Base-by-base conservation (phyloP, 345 rosid genomes). In the Populus davidiana region DNA sequence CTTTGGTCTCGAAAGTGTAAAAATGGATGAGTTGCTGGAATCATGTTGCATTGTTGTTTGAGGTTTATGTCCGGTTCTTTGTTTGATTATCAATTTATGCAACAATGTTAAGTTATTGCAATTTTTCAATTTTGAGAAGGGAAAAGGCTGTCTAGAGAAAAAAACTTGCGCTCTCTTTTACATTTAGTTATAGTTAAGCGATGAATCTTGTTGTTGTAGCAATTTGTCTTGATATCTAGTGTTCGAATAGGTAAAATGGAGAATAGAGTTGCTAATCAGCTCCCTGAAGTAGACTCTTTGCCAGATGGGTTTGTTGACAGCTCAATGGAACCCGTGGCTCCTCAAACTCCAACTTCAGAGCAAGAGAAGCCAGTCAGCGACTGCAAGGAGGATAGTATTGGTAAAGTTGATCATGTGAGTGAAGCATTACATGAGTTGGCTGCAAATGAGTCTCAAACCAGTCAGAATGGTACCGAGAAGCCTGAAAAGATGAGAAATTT, bases 241-340 rank as follows among this genome's bases (percentile, higher is more conserved):
- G 50, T 44, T 44, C 50, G 72, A 77, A 67, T 78, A 83, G 83
- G 76, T 74, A 56, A 69, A 79, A 93, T 93, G 98, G 94, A 90
- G 85, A 87, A 81, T 73, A 75, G 82, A 50, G 87, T 76, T 50
- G 87, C 90, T 71, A 87, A 86, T 83, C 88, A 88, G 84, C 97
- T 95, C 64, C 99, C 99, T 36, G 97, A 92, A 83, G 99, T 88
- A 66, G 97, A 92, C 83, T 82, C 97, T 39, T 82, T 95, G 84
- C 99, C 99, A 7, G 98, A 91, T 83, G 99, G 99, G 70, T 93
- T 93, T 83, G 94, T 95, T 44, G 98, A 91, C 36, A 85, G 91
- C 80, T 81, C 96, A 52, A 41, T 85, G 2, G 95, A 93, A 21
- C 80, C 88, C 63, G 38, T 79, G 75, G 86, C 89, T 73, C 93